Percentiles rank a stretch among this genome's conserved stretches.
These are phyloP conservation scores for Stachybotrys elegans DNA, from an alignment of 2,329 filamentous ascomycete species.

Conservation along the genomic window DNA sequence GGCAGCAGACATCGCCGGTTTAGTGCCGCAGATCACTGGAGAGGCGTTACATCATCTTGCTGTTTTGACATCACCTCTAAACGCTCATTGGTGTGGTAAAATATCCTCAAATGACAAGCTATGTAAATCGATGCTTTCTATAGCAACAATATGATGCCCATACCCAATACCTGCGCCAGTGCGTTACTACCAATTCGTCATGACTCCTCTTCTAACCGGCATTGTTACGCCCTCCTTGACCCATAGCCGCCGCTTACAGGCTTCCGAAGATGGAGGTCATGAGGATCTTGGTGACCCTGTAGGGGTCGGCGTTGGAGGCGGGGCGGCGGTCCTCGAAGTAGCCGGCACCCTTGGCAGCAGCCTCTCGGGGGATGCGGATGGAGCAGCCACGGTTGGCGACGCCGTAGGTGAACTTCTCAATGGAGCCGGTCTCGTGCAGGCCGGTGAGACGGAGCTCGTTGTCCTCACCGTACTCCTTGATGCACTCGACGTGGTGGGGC, in stretches of 20 bases:
- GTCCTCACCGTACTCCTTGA: slow-evolving; percentile 90
- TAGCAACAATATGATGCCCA: background rate
- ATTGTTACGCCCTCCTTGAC: background rate
- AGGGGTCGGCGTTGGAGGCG: slow-evolving; percentile 83
- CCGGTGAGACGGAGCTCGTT: slow-evolving; percentile 94
- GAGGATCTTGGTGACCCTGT: slow-evolving; percentile 75
- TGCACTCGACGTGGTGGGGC: slow-evolving; percentile 74
- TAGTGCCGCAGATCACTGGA: too few species aligned
- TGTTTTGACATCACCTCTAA: too few species aligned
- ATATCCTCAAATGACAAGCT: too few species aligned
- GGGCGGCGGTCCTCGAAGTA: slow-evolving; percentile 88
- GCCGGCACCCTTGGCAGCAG: slow-evolving; percentile 81
- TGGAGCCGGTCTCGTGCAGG: slow-evolving; percentile 86
- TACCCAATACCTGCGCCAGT: slow-evolving; percentile 2
- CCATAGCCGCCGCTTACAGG: slow-evolving; percentile 16
- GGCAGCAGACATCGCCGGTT: too few species aligned
- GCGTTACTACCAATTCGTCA: slow-evolving; percentile 1
- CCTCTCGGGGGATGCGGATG: slow-evolving; percentile 85
- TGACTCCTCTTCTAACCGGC: background rate
- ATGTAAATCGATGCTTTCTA: slow-evolving; percentile 2
- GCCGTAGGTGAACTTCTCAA: slow-evolving; percentile 90
- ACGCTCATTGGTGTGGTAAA: too few species aligned
- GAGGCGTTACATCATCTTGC: too few species aligned
- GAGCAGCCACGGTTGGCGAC: slow-evolving; percentile 94
- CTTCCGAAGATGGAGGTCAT: slow-evolving; percentile 59